A percentile compares a stretch with the other conserved stretches of the same genome.
Evolutionary conservation across 306 rosid species (phyloP).

Genomic region (Fagus sylvatica): DNA sequence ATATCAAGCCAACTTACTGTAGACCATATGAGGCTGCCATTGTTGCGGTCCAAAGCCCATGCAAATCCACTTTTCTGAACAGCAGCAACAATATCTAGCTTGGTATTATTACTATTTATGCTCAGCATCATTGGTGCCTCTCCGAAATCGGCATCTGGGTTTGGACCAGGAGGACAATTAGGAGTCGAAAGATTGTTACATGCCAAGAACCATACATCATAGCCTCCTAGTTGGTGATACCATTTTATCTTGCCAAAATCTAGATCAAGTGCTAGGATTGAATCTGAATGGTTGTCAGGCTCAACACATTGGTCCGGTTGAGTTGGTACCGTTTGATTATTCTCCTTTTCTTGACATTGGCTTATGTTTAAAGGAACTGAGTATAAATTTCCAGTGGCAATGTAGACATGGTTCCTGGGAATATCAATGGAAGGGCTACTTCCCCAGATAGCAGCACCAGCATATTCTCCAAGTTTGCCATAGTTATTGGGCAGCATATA

Average conservation of each 20-base stretch:
- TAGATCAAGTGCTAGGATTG: conserved; percentile 63
- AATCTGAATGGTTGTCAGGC: conserved; percentile 52
- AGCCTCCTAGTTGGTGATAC: conserved; percentile 65
- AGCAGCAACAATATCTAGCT: conserved; percentile 45
- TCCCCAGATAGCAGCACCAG: conserved; percentile 73
- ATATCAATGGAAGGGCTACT: conserved; percentile 70
- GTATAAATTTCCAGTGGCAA: conserved; percentile 61
- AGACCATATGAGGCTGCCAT: conserved; percentile 45
- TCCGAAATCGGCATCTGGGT: conserved; percentile 52
- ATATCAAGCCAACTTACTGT: conserved; percentile 24
- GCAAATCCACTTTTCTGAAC: conserved; percentile 53
- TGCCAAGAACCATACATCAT: conserved; percentile 60
- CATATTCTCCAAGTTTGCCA: conserved; percentile 27
- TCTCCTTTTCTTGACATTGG: conserved; percentile 46
- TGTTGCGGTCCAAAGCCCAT: conserved; percentile 58
- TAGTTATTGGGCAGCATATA: conserved; percentile 54
- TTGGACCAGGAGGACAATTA: conserved; percentile 48
- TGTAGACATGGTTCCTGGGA: conserved; percentile 36
- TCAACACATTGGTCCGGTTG: conserved; percentile 48
- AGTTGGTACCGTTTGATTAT: conserved; percentile 40
- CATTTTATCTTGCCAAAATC: conserved; percentile 48
- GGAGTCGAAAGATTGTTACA: conserved; percentile 39
- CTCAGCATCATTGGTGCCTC: conserved; percentile 63
- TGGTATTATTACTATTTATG: conserved; percentile 24
- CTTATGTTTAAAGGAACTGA: conserved; percentile 38